Evolutionary conservation across 148 eudicot species (phyloP).

Genomic region (Nepenthes mirabilis): DNA sequence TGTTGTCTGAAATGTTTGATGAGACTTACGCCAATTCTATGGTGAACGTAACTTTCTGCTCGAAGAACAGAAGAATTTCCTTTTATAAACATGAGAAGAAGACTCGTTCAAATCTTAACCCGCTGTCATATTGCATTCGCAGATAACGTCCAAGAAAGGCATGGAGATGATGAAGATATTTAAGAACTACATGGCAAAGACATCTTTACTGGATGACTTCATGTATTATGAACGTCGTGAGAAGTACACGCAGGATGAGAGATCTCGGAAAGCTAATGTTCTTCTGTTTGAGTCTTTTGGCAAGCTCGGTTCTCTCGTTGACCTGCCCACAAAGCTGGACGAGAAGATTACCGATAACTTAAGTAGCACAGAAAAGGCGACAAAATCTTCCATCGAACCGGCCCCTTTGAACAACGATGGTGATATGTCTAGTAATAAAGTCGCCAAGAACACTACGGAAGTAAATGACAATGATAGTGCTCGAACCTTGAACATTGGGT

Average conservation of each 20-base stretch:
- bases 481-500: conserved; percentile 42
- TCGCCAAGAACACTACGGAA: conserved; percentile 11
- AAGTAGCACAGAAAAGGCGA: conserved; percentile 12
- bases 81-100: no score
- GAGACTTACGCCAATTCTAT: no score
- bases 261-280: conserved; percentile 37
- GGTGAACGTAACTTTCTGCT: no score
- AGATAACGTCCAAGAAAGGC: conserved; percentile 39
- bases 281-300: conserved; percentile 36
- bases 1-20: no score
- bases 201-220: conserved; percentile 53
- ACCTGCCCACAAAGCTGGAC: conserved; percentile 25
- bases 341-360: conserved; percentile 16
- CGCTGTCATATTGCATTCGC: conserved; percentile 6
- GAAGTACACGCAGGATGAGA: conserved; percentile 49
- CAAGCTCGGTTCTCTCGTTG: conserved; percentile 23
- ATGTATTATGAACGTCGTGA: conserved; percentile 51
- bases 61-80: no score
- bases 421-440: background rate
- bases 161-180: conserved; percentile 46
- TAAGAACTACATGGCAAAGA: conserved; percentile 26
- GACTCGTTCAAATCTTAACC: background rate
- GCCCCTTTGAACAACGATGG: conserved; percentile 3
- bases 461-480: conserved; percentile 14
- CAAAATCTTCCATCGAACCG: conserved; percentile 8